Evolutionary conservation across 1,284 basidiomycete genomes (phyloP).

Genomic region (Tranzscheliella williamsii): DNA sequence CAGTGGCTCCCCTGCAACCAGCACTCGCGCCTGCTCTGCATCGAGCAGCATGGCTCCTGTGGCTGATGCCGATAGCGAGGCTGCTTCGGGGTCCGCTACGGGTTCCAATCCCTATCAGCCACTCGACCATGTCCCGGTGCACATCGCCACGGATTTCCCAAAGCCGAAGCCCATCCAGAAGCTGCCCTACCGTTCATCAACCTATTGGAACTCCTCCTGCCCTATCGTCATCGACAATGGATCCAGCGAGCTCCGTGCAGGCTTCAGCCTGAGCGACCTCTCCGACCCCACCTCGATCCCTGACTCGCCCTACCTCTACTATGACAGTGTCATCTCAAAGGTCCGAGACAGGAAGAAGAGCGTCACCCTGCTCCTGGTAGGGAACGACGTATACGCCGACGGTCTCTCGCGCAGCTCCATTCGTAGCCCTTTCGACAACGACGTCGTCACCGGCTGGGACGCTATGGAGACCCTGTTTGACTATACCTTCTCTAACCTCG

Average conservation of each 20-base stretch:
- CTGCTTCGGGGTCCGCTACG: slow-evolving; percentile 1
- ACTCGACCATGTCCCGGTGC: slow-evolving; percentile 29
- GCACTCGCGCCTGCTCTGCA: too few species aligned
- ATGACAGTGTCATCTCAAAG: slow-evolving; percentile 54
- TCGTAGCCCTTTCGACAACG: slow-evolving; percentile 52
- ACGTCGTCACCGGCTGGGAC: slow-evolving; percentile 57
- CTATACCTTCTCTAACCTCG: slow-evolving; percentile 84
- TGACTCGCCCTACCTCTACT: slow-evolving; percentile 36
- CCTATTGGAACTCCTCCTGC: slow-evolving; percentile 40
- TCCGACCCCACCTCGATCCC: slow-evolving; percentile 27
- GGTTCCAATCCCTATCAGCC: slow-evolving; percentile 24
- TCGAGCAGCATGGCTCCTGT: slow-evolving; percentile 41
- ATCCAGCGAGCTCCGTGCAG: slow-evolving; percentile 81
- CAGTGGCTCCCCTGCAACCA: too few species aligned
- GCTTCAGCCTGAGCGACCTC: slow-evolving; percentile 67
- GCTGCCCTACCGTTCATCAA: slow-evolving; percentile 35
- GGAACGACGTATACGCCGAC: slow-evolving; percentile 55
- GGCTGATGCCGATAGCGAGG: slow-evolving; percentile 15
- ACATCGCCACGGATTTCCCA: slow-evolving; percentile 26
- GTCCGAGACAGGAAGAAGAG: slow-evolving; percentile 54
- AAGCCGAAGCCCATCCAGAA: slow-evolving; percentile 28
- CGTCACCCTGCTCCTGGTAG: slow-evolving; percentile 49
- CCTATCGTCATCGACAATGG: slow-evolving; percentile 92
- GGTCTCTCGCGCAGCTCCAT: slow-evolving; percentile 44
- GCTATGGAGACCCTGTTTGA: slow-evolving; percentile 81